Percentiles rank a stretch among this genome's conserved stretches.
Conservation (phyloP, 2,329 filamentous ascomycete species). For the Fusarium oxysporum region DNA sequence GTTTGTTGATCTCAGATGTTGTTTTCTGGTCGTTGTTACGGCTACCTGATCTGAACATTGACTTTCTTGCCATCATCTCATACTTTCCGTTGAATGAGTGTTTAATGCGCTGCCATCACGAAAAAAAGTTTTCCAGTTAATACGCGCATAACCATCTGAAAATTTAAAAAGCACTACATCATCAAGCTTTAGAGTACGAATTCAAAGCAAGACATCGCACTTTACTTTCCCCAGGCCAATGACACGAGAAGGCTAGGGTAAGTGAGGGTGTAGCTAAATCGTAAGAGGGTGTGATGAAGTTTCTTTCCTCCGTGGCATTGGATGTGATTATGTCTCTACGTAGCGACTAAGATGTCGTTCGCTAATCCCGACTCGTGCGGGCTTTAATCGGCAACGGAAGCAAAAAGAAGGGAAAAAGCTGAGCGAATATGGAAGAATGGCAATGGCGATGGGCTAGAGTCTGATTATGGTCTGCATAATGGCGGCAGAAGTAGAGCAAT, state of each 20-base stretch:
- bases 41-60: conserved; percentile 12
- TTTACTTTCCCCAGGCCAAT: conserved; percentile 23
- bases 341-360: conserved; percentile 15
- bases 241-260: conserved; percentile 17
- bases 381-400: conserved; percentile 29
- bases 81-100: background rate
- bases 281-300: conserved; percentile 33
- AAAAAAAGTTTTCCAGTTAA: background rate
- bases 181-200: conserved; percentile 3
- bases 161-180: conserved; percentile 1
- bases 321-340: conserved; percentile 9
- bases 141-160: background rate
- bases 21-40: conserved; percentile 32
- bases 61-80: background rate
- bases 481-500: conserved; percentile 21
- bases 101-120: background rate
- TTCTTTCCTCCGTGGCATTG: conserved; percentile 21
- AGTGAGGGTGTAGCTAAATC: conserved; percentile 32
- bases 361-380: conserved; percentile 33
- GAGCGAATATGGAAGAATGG: conserved; percentile 23
- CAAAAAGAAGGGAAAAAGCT: conserved; percentile 10
- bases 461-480: conserved; percentile 17
- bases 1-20: conserved; percentile 36
- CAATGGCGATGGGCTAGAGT: conserved; percentile 18
- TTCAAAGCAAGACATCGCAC: conserved; percentile 21